Conservation (phyloP, 1,284 basidiomycete genomes). For the Cryptococcus floricola region DNA sequence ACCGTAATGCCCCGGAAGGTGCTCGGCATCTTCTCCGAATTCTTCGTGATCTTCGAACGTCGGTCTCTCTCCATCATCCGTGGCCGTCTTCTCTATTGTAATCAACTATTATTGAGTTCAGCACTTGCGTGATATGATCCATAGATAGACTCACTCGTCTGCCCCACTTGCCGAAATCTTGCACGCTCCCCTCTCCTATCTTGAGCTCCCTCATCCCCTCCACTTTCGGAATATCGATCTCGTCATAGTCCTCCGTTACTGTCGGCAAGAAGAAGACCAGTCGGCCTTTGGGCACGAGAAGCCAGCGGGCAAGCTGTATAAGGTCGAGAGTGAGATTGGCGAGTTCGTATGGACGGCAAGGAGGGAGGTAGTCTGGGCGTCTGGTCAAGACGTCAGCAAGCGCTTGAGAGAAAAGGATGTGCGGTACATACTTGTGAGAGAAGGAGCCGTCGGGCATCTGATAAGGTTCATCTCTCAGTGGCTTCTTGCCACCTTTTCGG, state of each 20-base stretch:
- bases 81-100: conserved; percentile 72
- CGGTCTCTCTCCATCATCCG: conserved; percentile 42
- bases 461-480: conserved; percentile 42
- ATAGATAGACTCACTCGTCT: conserved; percentile 62
- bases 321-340: conserved; percentile 78
- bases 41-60: conserved; percentile 37
- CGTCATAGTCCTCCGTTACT: conserved; percentile 81
- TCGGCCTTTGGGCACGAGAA: conserved; percentile 79
- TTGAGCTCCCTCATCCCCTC: conserved; percentile 70
- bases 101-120: conserved; percentile 62
- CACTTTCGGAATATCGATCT: conserved; percentile 69
- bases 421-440: conserved; percentile 45
- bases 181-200: conserved; percentile 80
- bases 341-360: conserved; percentile 89
- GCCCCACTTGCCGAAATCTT: conserved; percentile 95
- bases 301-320: conserved; percentile 72
- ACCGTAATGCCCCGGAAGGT: conserved; percentile 41
- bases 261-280: conserved; percentile 95
- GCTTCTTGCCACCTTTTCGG: conserved; percentile 51
- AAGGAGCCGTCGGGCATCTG: conserved; percentile 42
- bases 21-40: conserved; percentile 17
- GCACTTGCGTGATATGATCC: neutral
- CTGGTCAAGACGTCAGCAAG: conserved; percentile 43
- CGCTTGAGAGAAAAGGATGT: neutral
- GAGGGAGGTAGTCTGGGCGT: conserved; percentile 71